Evolutionary conservation across 441 rosid species (phyloP).

Genomic region (Capsella rubella): DNA sequence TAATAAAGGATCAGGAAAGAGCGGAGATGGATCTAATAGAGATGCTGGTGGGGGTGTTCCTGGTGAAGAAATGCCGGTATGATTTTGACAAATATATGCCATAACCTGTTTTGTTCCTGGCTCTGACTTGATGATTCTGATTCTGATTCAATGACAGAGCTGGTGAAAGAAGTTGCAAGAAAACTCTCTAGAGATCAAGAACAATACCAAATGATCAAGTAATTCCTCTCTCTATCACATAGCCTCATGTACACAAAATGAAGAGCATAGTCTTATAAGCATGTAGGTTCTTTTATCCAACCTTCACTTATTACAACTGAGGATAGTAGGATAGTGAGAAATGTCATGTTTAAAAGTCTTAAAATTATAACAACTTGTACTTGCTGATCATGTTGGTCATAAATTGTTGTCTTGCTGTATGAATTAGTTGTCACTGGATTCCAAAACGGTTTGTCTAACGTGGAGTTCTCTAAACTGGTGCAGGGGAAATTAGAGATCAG

Average conservation of each 20-base stretch:
- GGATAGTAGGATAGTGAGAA: neutral
- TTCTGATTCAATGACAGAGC: slow-evolving; percentile 33
- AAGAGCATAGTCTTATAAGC: slow-evolving; percentile 29
- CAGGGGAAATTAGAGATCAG: slow-evolving; percentile 40
- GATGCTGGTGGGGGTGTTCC: slow-evolving; percentile 61
- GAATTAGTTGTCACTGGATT: neutral
- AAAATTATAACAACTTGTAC: neutral
- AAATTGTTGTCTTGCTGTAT: neutral
- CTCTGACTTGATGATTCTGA: slow-evolving; percentile 37
- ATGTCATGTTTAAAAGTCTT: neutral
- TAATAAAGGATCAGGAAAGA: slow-evolving; percentile 77
- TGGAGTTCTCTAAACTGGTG: slow-evolving; percentile 19
- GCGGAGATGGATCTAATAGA: slow-evolving; percentile 70
- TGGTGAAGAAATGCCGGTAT: slow-evolving; percentile 69
- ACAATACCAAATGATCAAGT: slow-evolving; percentile 63
- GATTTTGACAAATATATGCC: slow-evolving; percentile 6
- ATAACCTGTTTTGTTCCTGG: neutral
- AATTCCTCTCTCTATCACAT: slow-evolving; percentile 45
- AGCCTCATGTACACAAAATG: slow-evolving; percentile 27
- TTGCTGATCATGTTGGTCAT: neutral
- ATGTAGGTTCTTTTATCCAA: slow-evolving; percentile 33
- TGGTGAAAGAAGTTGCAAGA: slow-evolving; percentile 51
- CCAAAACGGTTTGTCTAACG: slow-evolving; percentile 8
- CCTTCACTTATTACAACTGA: slow-evolving; percentile 19
- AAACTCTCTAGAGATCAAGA: slow-evolving; percentile 57